Evolutionary conservation across 768 basidiomycete genomes (phyloP), one percentile per base, ranked within the genome.

Genomic region (Auricularia sp.): DNA sequence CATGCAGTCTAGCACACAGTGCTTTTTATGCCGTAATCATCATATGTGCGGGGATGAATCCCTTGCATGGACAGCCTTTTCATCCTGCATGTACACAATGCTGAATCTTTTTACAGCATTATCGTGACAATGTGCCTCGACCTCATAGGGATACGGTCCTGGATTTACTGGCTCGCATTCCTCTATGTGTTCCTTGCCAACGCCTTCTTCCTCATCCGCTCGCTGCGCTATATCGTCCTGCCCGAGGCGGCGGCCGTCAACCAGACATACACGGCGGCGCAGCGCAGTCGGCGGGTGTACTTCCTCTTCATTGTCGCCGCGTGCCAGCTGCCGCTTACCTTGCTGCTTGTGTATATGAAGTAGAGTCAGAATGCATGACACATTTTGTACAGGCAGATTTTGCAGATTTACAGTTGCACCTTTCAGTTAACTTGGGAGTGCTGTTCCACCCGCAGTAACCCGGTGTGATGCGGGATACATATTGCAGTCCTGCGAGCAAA

Each of bases 201-300:
- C 67, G 93, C 87, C 0, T 95, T 98, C 78, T 98, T 98, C 83
- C 78, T 97, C 54, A 93, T 92, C 70, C 63, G 94, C 54, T 96
- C 95, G 1, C 82, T 98, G 34, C 91, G 94, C 62, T 91, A 93
- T 21, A 86, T 97, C 63, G 87, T 97, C 62, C 83, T 97, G 1
- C 93, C 95, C 3, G 93, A 97, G 74, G 83, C 80, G 10, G 78
- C 80, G 43, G 82, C 76, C 43, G 83, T 72, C 56, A 83, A 79
- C 3, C 80, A 77, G 16, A 89, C 89, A 0, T 83, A 93, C 21
- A 87, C 86, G 42, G 87, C 88, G 61, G 83, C 88, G 0, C 90
- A 93, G 67, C 83, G 94, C 16, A 83, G 88, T n/a, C 79, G 91
- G 36, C 79, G 94, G 58, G 91, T 97, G 66, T 86, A 89, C 42